Conservation (phyloP, 345 rosid genomes). For the Eucalyptus coolabah region DNA sequence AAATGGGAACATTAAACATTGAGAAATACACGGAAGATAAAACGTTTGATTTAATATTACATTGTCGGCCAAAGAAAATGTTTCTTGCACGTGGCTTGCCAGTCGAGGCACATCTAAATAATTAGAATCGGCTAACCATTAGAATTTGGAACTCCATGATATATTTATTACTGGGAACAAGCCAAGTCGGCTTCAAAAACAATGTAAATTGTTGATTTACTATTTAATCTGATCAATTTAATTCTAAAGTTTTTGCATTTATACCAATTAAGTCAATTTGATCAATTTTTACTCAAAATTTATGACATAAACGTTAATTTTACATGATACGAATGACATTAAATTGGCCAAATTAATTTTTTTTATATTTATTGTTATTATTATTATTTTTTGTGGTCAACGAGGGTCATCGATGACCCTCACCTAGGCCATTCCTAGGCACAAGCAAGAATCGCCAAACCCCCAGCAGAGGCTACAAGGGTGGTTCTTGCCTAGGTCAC, state of each 20-base stretch:
- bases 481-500: background rate
- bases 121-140: background rate
- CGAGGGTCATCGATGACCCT: background rate
- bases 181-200: background rate
- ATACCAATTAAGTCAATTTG: background rate
- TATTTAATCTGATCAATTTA: too few species aligned
- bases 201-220: background rate
- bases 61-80: background rate
- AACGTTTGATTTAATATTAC: background rate
- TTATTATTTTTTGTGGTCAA: fast-evolving
- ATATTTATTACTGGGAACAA: background rate
- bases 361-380: too few species aligned
- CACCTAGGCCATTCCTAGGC: fast-evolving
- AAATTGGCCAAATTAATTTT: too few species aligned
- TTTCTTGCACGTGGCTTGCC: background rate
- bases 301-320: background rate
- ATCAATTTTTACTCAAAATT: background rate
- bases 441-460: background rate
- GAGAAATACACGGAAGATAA: background rate
- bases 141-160: background rate
- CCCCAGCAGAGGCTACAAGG: fast-evolving
- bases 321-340: fast-evolving
- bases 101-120: background rate
- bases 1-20: background rate
- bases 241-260: too few species aligned